Conservation (phyloP, 2,329 filamentous ascomycete species). For the Dactylellina parvicollis region DNA sequence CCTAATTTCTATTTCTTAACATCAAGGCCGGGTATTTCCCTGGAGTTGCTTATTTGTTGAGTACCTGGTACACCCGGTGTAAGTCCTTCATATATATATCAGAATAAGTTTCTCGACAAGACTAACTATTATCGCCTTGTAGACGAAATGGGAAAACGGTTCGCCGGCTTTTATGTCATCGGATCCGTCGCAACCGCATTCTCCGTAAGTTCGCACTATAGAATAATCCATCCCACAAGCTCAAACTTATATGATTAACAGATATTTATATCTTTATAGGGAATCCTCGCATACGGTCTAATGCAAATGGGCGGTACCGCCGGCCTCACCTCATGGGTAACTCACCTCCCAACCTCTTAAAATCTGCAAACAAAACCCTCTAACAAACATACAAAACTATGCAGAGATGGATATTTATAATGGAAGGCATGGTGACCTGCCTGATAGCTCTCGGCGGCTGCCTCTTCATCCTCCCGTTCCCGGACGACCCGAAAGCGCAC, state of each 20-base stretch:
- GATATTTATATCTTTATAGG: conserved; percentile 73
- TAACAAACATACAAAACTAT: not conserved
- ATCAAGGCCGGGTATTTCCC: conserved; percentile 72
- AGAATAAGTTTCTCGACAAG: not conserved
- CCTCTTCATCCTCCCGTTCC: conserved; percentile 72
- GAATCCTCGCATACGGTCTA: conserved; percentile 75
- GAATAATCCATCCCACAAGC: conserved; percentile 54
- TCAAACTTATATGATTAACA: conserved; percentile 71
- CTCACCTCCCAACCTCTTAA: not conserved
- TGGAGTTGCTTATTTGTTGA: conserved; percentile 75
- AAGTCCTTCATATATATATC: conserved; percentile 57
- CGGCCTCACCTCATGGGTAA: conserved; percentile 68
- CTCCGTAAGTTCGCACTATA: conserved; percentile 61
- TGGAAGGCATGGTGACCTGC: conserved; percentile 66
- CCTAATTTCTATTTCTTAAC: not conserved
- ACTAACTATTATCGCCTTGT: not conserved
- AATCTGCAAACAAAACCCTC: not conserved
- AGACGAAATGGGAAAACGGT: conserved; percentile 57
- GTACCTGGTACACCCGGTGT: conserved; percentile 77
- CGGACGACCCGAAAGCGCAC: conserved; percentile 65
- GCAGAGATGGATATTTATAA: conserved; percentile 43
- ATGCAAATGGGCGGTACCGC: conserved; percentile 62
- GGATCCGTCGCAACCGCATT: conserved; percentile 65
- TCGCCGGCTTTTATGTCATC: conserved; percentile 65
- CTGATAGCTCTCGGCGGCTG: conserved; percentile 66